Base-by-base conservation (phyloP, 257 asterid species). In the Solanum sejunctum region DNA sequence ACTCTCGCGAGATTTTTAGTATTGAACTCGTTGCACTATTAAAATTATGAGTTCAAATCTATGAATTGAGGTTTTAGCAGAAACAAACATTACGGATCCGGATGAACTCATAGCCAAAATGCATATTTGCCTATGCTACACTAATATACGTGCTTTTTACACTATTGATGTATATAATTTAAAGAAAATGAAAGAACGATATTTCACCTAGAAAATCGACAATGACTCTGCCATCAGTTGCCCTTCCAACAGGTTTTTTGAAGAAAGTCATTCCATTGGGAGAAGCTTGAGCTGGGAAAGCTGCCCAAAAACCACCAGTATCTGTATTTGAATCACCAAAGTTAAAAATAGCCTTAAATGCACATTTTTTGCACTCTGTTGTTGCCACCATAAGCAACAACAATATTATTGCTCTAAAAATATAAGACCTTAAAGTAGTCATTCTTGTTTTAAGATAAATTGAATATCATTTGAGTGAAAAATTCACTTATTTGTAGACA, bases 191-290 rank as follows among this genome's bases (percentile, higher is more conserved):
- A 41, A 66, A 66, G 17, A 41, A 9, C 17, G 82, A 28, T 17
- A 52, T 51, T 11, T 82, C 89, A 95, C 98, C 99, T 83, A 95
- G 88, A 51, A 95, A 95, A 89, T 95, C 99, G 36, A 94, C 16
- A 73, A 93, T 86, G 86, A 95, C 86, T 80, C 99, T 86, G 83
- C 98, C 99, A 78, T 95, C 99, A 73, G 93, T 91, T n/a, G 97
- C 95, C 71, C 99, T 85, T 0, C 98, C 97, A 16, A 83, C 90
- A 5, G 98, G 97, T 81, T 75, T 95, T 16, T 89, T 89, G 91
- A 95, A 95, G 88, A 89, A 95, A 55, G 97, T 95, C 95, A 92
- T 94, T 84, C 98, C 97, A 72, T 87, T 71, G 6, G 98, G 98
- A 5, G 86, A 89, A 17, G 84, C 73, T 85, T 90, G 92, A 6